Evolutionary conservation across 805 yeast genomes (phyloP), one percentile per base, ranked within the genome.

Genomic region (Yarrowia porcina): DNA sequence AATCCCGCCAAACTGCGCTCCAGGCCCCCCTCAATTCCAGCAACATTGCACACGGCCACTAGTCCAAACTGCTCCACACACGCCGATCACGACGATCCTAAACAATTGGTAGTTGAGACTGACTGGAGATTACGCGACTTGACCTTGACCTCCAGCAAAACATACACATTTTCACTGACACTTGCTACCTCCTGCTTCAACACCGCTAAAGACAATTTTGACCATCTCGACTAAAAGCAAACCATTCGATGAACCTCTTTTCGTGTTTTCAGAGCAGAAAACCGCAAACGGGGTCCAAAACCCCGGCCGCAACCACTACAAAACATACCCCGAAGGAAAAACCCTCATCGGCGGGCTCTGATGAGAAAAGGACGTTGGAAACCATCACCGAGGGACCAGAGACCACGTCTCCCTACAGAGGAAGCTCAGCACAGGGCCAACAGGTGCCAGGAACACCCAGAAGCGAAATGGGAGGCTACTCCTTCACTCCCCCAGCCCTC

Each of bases 31-130:
- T 4, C 36, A 45, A 18, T 21, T n/a, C 17, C 13, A n/a, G 8
- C 18, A 42, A 30, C 13, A 13, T n/a, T 25, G 27, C 32, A 5
- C 47, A 25, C 47, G 47, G 17, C 47, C 52, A 10, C 36, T 17
- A 30, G 35, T 45, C 15, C 35, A 28, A 18, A 13, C 36, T 10
- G 25, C 52, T 18, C 36, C 33, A 18, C 13, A 44, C 17, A 27
- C 52, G 52, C 52, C 52, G 52, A 45, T 45, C 52, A 11, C 36
- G 52, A 45, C 52, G 52, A 45, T 45, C 52, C 52, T 45, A 45
- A 45, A 45, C 52, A 45, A 28, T 20, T 30, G 36, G 36, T 45
- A 30, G 36, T 15, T 28, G 52, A 45, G 52, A 30, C 50, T 17
- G 33, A 41, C 47, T 41, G 47, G 30, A 44, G 33, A 44, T 25